A percentile compares a stretch with the other conserved stretches of the same genome.
These are phyloP conservation scores for Simplicillium aogashimaense DNA, from an alignment of 2,329 filamentous ascomycete genomes.

Conservation along the genomic window DNA sequence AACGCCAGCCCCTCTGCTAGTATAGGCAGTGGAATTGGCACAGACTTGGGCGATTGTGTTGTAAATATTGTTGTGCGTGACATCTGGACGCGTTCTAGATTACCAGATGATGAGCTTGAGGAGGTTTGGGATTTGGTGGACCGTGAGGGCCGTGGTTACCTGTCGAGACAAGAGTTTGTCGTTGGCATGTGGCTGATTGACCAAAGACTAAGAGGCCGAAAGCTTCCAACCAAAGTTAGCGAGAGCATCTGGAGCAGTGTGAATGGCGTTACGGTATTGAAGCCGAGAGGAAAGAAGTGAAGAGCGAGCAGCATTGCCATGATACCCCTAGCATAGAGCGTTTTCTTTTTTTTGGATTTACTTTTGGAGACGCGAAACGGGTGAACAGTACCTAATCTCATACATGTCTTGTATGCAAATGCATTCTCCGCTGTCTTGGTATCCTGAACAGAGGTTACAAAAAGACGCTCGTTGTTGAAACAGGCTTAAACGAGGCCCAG, in stretches of 20 bases:
- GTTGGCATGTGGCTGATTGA: slow-evolving; percentile 78
- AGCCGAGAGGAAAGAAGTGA: too few relatives aligned
- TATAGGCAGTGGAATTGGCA: slow-evolving; percentile 8
- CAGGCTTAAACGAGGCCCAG: too few relatives aligned
- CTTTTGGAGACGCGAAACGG: too few relatives aligned
- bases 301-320: too few relatives aligned
- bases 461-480: too few relatives aligned
- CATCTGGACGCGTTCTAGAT: slow-evolving; percentile 62
- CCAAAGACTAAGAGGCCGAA: slow-evolving; percentile 68
- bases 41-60: slow-evolving; percentile 39
- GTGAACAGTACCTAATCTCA: too few relatives aligned
- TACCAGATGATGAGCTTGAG: slow-evolving; percentile 58
- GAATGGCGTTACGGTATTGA: slow-evolving; percentile 22
- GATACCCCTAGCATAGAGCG: too few relatives aligned
- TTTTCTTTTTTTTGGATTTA: too few relatives aligned
- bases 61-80: slow-evolving; percentile 61
- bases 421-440: too few relatives aligned
- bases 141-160: slow-evolving; percentile 37
- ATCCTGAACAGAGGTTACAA: too few relatives aligned
- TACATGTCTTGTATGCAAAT: too few relatives aligned
- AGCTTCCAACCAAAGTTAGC: slow-evolving; percentile 60
- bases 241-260: slow-evolving; percentile 71
- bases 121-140: slow-evolving; percentile 74
- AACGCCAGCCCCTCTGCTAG: slow-evolving; percentile 8
- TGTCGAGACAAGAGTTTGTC: slow-evolving; percentile 65